Evolutionary conservation across 495 filamentous ascomycete species (phyloP).

Genomic region (Lophium mytilinum): DNA sequence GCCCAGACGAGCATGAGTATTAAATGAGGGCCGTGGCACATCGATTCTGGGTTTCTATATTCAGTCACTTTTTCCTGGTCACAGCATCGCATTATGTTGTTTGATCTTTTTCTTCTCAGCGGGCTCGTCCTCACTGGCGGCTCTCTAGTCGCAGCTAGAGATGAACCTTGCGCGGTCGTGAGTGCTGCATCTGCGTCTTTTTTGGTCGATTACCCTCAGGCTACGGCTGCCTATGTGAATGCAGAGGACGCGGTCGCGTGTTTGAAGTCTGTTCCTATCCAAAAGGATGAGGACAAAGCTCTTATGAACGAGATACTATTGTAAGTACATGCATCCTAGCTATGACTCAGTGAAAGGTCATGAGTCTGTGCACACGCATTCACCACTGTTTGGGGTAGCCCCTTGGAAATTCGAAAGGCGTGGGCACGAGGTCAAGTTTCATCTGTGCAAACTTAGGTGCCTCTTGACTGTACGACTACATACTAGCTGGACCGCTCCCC

Average conservation of each 20-base stretch:
- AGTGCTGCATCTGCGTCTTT: background rate
- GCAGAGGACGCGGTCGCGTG: slow-evolving; percentile 38
- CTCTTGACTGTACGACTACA: no score
- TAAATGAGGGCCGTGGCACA: no score
- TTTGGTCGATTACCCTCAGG: background rate
- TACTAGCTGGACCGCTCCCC: no score
- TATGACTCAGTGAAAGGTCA: no score
- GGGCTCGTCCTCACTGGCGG: background rate
- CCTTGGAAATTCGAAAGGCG: no score
- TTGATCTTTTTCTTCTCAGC: background rate
- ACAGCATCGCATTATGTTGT: background rate
- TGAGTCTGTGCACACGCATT: no score
- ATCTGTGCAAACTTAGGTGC: no score
- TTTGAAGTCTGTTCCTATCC: slow-evolving; percentile 39
- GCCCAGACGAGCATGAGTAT: no score
- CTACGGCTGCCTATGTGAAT: slow-evolving; percentile 27
- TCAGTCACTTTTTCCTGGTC: no score
- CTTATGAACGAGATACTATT: slow-evolving; percentile 35
- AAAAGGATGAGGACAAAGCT: slow-evolving; percentile 32
- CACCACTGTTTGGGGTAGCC: no score
- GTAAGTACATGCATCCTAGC: slow-evolving; percentile 4
- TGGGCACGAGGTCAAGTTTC: no score
- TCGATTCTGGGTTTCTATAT: no score
- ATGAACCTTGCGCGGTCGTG: background rate
- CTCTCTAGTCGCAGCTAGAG: background rate